Percentiles rank a stretch among this genome's conserved stretches.
Evolutionary conservation across 805 yeast genomes (phyloP).

Genomic region (Candida namnaoensis): DNA sequence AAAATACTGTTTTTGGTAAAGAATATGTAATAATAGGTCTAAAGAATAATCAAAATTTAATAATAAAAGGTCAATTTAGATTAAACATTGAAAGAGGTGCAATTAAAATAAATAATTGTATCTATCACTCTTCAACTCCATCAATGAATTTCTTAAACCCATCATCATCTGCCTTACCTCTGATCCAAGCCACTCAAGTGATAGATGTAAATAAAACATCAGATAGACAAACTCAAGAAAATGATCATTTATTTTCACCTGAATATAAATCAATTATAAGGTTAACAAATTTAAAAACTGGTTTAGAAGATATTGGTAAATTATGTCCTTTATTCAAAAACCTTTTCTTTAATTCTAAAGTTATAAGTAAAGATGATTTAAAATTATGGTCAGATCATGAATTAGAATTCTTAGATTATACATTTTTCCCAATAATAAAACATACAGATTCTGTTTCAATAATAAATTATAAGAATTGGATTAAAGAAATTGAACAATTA

Average conservation of each 20-base stretch:
- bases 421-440: slow-evolving; percentile 28
- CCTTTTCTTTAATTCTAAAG: slow-evolving; percentile 21
- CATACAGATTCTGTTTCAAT: slow-evolving; percentile 17
- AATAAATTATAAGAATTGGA: slow-evolving; percentile 20
- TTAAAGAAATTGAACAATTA: slow-evolving; percentile 30
- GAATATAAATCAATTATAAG: slow-evolving; percentile 34
- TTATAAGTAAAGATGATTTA: slow-evolving; percentile 5
- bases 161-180: slow-evolving; percentile 28
- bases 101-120: slow-evolving; percentile 30
- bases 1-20: slow-evolving; percentile 26
- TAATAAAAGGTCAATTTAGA: slow-evolving; percentile 38
- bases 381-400: slow-evolving; percentile 14
- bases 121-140: slow-evolving; percentile 19
- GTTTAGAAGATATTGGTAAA: slow-evolving; percentile 34
- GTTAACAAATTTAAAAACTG: slow-evolving; percentile 28
- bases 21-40: slow-evolving; percentile 32
- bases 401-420: slow-evolving; percentile 19
- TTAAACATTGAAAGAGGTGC: slow-evolving; percentile 39
- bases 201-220: slow-evolving; percentile 19
- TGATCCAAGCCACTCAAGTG: slow-evolving; percentile 33
- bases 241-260: slow-evolving; percentile 27
- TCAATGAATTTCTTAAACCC: slow-evolving; percentile 26
- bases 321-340: slow-evolving; percentile 37
- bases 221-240: slow-evolving; percentile 23
- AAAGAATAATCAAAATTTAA: slow-evolving; percentile 29